Conservation (phyloP, 352 stramenopile species). For the Phytophthora idaei region DNA sequence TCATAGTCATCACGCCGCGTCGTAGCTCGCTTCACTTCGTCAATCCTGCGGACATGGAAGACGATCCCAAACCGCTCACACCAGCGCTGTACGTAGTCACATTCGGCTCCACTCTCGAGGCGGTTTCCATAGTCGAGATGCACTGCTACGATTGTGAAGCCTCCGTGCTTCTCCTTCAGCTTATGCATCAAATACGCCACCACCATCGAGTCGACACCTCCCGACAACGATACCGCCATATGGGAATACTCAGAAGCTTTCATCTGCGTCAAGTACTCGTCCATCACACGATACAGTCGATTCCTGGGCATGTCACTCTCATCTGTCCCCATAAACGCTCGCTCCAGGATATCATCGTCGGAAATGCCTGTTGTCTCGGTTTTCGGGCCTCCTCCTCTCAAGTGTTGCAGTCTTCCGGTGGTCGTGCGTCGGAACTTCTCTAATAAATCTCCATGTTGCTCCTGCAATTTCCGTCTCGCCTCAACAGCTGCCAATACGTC, state of each 20-base stretch:
- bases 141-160: conserved; percentile 85
- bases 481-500: conserved; percentile 62
- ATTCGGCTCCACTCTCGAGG: conserved; percentile 91
- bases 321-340: conserved; percentile 63
- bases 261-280: conserved; percentile 70
- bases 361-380: conserved; percentile 25
- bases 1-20: conserved; percentile 97
- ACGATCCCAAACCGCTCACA: conserved; percentile 79
- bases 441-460: conserved; percentile 65
- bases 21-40: conserved; percentile 91
- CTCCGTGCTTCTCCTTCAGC: conserved; percentile 65
- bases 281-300: conserved; percentile 68
- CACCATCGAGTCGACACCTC: conserved; percentile 98
- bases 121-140: conserved; percentile 99
- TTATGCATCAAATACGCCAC: conserved; percentile 93
- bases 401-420: conserved; percentile 67
- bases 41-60: conserved; percentile 89
- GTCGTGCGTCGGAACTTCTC: conserved; percentile 88
- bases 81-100: conserved; percentile 92
- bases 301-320: conserved; percentile 74
- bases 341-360: conserved; percentile 80
- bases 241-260: conserved; percentile 42
- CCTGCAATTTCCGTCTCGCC: conserved; percentile 44
- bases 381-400: conserved; percentile 32
- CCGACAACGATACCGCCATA: conserved; percentile 92